These are phyloP conservation scores for Macrolepiota dolichaula DNA, from an alignment of 768 basidiomycete genomes.

Conservation along the genomic window DNA sequence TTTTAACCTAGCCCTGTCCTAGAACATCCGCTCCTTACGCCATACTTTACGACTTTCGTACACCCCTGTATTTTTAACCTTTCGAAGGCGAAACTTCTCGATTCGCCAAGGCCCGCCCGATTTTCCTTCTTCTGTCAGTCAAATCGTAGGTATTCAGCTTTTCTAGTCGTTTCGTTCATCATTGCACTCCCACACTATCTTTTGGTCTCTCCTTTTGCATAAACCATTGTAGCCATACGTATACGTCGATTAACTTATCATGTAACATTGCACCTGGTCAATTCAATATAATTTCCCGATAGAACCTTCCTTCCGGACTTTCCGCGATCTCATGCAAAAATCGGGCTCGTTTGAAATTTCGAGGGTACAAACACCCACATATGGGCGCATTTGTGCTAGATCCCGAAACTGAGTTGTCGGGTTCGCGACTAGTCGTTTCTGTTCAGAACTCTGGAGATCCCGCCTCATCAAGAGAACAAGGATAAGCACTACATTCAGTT, in stretches of 20 bases:
- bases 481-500: too few relatives aligned
- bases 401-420: too few relatives aligned
- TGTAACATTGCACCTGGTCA: not conserved
- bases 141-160: not conserved
- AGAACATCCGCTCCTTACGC: not conserved
- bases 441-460: too few relatives aligned
- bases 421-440: too few relatives aligned
- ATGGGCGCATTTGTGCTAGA: too few relatives aligned
- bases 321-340: not conserved
- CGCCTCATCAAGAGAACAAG: too few relatives aligned
- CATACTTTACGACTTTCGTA: not conserved
- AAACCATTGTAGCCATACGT: not conserved
- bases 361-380: too few relatives aligned
- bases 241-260: not conserved
- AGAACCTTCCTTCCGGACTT: not conserved
- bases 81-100: not conserved
- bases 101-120: not conserved
- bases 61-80: not conserved
- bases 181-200: not conserved
- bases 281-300: too few relatives aligned
- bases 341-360: too few relatives aligned
- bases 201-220: not conserved
- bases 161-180: not conserved
- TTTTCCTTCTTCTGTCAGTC: too few relatives aligned
- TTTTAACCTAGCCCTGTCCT: not conserved